A percentile compares a stretch with the other conserved stretches of the same genome.
Conservation (phyloP, 2,329 filamentous ascomycete species). For the Boeremia exigua region DNA sequence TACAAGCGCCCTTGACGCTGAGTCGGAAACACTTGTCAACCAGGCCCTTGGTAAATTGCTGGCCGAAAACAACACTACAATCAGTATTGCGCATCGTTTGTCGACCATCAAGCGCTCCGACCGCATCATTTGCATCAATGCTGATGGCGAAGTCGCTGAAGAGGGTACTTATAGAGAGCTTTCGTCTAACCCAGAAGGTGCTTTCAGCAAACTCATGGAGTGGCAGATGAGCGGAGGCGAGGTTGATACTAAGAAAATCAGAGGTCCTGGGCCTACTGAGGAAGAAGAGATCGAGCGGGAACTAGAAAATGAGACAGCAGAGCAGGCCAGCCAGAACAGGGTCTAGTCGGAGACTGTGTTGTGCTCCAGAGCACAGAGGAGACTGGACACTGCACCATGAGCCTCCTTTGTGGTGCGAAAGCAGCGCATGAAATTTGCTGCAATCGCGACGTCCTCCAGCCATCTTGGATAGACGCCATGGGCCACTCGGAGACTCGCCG, state of each 20-base stretch:
- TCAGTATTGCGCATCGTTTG: conserved; percentile 93
- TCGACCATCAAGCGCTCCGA: conserved; percentile 97
- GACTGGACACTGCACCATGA: background rate
- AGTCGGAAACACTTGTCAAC: conserved; percentile 96
- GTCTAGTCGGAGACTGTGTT: conserved; percentile 10
- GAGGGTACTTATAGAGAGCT: conserved; percentile 83
- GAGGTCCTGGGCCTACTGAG: conserved; percentile 50
- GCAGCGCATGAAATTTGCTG: background rate
- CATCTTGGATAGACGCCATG: background rate
- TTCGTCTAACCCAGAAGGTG: conserved; percentile 74
- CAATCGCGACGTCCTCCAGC: background rate
- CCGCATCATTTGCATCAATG: conserved; percentile 88
- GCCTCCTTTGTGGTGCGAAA: background rate
- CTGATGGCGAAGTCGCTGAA: conserved; percentile 88
- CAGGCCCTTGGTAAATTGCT: conserved; percentile 83
- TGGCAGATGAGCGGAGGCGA: conserved; percentile 96
- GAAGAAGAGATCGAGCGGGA: conserved; percentile 59
- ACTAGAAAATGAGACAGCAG: conserved; percentile 46
- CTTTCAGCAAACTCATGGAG: conserved; percentile 96
- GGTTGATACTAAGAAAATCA: conserved; percentile 25
- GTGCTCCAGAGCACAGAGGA: background rate
- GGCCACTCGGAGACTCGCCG: background rate
- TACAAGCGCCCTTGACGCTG: conserved; percentile 92
- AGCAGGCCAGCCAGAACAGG: conserved; percentile 37
- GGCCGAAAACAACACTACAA: conserved; percentile 89